phyloP scores from a whole-genome alignment of 2,329 filamentous ascomycete genomes.

The Trichoderma sp. region DNA sequence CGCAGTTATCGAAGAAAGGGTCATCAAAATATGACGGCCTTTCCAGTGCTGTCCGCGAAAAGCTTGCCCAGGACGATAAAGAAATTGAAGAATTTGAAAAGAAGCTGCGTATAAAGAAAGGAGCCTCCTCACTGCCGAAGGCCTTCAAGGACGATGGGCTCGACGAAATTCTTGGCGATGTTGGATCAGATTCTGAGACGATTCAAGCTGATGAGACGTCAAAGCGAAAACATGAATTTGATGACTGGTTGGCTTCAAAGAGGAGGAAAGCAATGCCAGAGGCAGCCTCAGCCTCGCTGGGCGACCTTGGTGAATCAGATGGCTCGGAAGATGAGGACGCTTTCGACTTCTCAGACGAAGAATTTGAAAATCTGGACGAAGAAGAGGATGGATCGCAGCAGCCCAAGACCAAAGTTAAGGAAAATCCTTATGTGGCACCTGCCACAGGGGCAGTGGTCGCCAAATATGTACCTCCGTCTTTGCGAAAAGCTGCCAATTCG shows the following conservation, averaged over 20 bases:
- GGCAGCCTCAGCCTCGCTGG: neutral
- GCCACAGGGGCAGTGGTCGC: conserved; percentile 43
- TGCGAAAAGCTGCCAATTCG: conserved; percentile 62
- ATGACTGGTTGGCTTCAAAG: conserved; percentile 61
- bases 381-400: conserved; percentile 29
- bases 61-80: conserved; percentile 75
- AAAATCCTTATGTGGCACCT: conserved; percentile 89
- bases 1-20: neutral
- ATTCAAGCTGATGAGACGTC: conserved; percentile 54
- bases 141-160: conserved; percentile 80
- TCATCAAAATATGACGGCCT: conserved; percentile 8
- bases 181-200: conserved; percentile 48
- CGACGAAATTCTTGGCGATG: conserved; percentile 70
- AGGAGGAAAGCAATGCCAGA: conserved; percentile 28
- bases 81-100: conserved; percentile 87
- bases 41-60: conserved; percentile 40
- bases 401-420: conserved; percentile 53
- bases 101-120: conserved; percentile 76
- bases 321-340: conserved; percentile 26
- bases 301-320: conserved; percentile 28
- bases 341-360: conserved; percentile 29
- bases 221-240: conserved; percentile 58
- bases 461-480: conserved; percentile 89
- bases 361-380: conserved; percentile 32
- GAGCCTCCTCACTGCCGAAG: conserved; percentile 70